Evolutionary conservation across 106 monocot species (phyloP), one percentile per base, ranked within the genome.

Genomic region (Agapanthus africanus): DNA sequence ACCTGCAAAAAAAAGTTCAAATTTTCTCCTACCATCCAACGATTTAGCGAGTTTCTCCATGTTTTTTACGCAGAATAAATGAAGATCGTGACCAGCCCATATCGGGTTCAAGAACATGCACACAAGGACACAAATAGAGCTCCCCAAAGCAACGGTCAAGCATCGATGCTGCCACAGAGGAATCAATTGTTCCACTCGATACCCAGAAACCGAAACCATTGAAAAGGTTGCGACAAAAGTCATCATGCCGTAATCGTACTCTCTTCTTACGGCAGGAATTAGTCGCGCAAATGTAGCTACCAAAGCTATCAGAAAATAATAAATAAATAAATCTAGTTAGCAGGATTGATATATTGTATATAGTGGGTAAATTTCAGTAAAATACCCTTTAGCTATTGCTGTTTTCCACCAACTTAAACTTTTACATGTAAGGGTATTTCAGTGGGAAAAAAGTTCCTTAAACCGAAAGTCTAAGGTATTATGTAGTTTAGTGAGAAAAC

Each of bases 41-140:
- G 86, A 82, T 14, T 52, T 59, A 0, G 83, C 87, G 21, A 87
- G 83, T 44, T 80, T 87, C 7, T 80, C 83, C 83, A 80, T 80
- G 77, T 87, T 83, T 6, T 79, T 65, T 30, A 63, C 52, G 39
- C 77, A 57, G 11, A 83, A 75, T 21, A 67, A 66, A 40, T 83
- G 87, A 25, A 87, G 79, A 44, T 83, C 87, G 6, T 46, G 30
- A 7, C 87, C 82, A 3, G 82, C 76, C 86, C 86, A 87, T 6
- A 82, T 60, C 0, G 87, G 87, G 39, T 40, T 74, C 33, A 80
- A 34, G 1, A 80, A 31, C 31, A 79, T 40, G 57, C 78, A 68
- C 6, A 87, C 79, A 3, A 47, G 2, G 38, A 80, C 28, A 38
- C 79, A 79, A 4, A 87, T 77, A 33, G 75, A 71, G 70, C 69